Evolutionary conservation across 805 yeast genomes (phyloP).

Genomic region (Myxozyma neglecta): DNA sequence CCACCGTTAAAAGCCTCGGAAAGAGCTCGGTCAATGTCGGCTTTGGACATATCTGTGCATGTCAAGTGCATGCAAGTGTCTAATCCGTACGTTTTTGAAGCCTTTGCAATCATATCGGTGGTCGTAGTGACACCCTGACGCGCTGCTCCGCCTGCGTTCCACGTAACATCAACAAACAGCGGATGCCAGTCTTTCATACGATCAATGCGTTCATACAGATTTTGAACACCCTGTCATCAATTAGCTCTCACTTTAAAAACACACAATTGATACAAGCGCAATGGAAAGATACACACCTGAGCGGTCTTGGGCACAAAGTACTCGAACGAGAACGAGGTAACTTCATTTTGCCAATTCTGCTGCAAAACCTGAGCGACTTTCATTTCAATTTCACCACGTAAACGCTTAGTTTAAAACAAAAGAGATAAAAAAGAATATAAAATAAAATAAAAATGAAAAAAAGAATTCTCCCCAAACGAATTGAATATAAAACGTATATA

Average conservation of each 20-base stretch:
- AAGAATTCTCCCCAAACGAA: background rate
- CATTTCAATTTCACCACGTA: constrained; percentile 4
- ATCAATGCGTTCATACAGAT: constrained; percentile 94
- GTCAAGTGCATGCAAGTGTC: constrained; percentile 99
- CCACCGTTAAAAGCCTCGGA: constrained; percentile 82
- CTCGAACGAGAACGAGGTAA: constrained; percentile 88
- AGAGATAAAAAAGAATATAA: background rate
- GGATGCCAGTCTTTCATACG: constrained; percentile 93
- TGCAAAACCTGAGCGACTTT: constrained; percentile 21
- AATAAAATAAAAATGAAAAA: background rate
- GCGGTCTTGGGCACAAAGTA: constrained; percentile 96
- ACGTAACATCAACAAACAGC: constrained; percentile 89
- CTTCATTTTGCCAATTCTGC: constrained; percentile 32
- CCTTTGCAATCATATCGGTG: constrained; percentile 85
- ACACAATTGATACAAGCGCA: background rate
- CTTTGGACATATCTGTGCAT: constrained; percentile 89
- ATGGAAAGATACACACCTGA: constrained; percentile 16
- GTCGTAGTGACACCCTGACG: constrained; percentile 66
- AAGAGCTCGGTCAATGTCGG: constrained; percentile 79
- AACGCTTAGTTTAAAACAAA: background rate
- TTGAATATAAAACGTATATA: background rate
- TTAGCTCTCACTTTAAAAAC: background rate
- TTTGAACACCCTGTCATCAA: constrained; percentile 79
- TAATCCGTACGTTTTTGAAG: constrained; percentile 84
- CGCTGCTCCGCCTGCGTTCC: constrained; percentile 95